Percentiles rank a stretch among this genome's conserved stretches.
These are phyloP conservation scores for Galerina sulciceps DNA, from an alignment of 768 basidiomycete species.

Conservation along the genomic window DNA sequence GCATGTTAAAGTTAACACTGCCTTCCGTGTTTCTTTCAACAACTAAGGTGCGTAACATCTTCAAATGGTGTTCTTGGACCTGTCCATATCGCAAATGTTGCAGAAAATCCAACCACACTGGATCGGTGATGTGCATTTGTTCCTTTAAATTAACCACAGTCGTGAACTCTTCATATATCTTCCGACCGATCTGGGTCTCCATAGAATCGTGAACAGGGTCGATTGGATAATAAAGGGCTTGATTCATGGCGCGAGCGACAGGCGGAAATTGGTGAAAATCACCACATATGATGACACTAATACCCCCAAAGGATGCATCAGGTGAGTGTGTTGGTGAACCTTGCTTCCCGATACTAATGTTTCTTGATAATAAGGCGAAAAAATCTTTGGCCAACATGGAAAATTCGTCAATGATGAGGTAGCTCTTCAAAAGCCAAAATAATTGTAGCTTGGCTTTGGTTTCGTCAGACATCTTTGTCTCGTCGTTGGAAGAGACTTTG, in stretches of 20 bases:
- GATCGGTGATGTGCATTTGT: constrained; percentile 36
- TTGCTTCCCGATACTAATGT: constrained; percentile 17
- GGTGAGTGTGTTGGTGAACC: too few species aligned
- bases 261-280: constrained; percentile 52
- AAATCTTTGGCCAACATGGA: constrained; percentile 39
- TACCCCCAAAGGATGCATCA: constrained; percentile 32
- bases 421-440: constrained; percentile 7
- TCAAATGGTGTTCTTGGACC: constrained; percentile 25
- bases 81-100: constrained; percentile 25
- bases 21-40: too few species aligned
- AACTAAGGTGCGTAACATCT: constrained; percentile 23
- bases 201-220: not conserved
- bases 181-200: constrained; percentile 15
- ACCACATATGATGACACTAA: constrained; percentile 43
- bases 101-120: constrained; percentile 34
- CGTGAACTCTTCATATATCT: constrained; percentile 31
- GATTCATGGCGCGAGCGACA: constrained; percentile 25
- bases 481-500: not conserved
- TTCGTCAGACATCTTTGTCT: too few species aligned
- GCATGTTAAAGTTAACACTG: not conserved
- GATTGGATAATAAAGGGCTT: constrained; percentile 22
- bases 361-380: constrained; percentile 25
- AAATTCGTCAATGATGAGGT: constrained; percentile 42
- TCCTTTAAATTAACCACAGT: constrained; percentile 40
- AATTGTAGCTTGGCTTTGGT: constrained; percentile 15